A percentile compares a stretch with the other conserved stretches of the same genome.
phyloP scores from a whole-genome alignment of 2,329 filamentous ascomycete species.

The Hymenoscyphus albidus region DNA sequence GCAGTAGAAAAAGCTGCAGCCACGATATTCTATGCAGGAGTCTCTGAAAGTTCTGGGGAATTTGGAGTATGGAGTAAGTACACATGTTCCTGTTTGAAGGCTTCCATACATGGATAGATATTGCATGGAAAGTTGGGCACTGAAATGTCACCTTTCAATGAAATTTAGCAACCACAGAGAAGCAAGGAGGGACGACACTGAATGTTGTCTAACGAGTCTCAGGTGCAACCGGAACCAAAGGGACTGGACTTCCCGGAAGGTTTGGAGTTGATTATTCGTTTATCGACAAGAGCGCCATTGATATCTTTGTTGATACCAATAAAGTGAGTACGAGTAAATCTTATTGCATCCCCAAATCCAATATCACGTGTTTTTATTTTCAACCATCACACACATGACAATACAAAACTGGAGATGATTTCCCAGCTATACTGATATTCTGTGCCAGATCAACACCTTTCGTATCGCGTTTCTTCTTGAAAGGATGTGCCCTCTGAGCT shows the following conservation, averaged over 20 bases:
- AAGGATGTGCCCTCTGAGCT: conserved; percentile 46
- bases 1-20: conserved; percentile 28
- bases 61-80: conserved; percentile 42
- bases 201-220: not conserved
- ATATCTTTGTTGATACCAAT: conserved; percentile 45
- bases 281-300: conserved; percentile 44
- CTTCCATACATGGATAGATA: not conserved
- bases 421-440: conserved; percentile 1
- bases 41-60: conserved; percentile 45
- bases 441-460: conserved; percentile 41
- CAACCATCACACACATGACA: no score
- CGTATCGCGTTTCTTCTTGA: conserved; percentile 48
- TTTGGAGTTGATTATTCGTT: conserved; percentile 50
- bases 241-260: conserved; percentile 45
- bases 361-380: no score
- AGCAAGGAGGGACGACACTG: no score
- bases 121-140: not conserved
- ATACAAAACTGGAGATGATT: not conserved
- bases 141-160: not conserved
- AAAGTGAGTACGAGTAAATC: conserved; percentile 35
- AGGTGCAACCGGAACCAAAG: conserved; percentile 33
- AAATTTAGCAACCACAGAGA: no score
- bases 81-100: not conserved
- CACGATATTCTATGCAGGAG: conserved; percentile 47
- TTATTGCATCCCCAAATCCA: not conserved